Evolutionary conservation across 768 basidiomycete genomes (phyloP).

Genomic region (Amanita exitialis): DNA sequence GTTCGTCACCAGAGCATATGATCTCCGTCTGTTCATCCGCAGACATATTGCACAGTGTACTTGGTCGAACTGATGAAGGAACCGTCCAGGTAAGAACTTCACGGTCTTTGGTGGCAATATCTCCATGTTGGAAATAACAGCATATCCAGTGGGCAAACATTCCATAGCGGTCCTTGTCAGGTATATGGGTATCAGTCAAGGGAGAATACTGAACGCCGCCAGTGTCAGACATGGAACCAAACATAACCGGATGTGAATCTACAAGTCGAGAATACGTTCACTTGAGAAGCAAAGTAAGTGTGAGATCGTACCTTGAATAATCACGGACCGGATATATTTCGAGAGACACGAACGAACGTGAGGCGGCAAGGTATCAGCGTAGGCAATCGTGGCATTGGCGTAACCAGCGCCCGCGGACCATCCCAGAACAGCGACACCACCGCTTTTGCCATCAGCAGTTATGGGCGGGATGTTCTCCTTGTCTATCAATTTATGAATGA

Average conservation of each 20-base stretch:
- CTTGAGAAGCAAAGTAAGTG: not conserved
- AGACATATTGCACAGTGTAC: not conserved
- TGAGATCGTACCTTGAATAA: not conserved
- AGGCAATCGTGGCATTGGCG: not conserved
- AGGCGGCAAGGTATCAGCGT: not conserved
- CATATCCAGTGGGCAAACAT: not conserved
- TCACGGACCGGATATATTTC: not conserved
- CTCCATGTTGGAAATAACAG: not conserved
- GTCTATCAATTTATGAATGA: not conserved
- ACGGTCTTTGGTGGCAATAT: not conserved
- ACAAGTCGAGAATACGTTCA: not conserved
- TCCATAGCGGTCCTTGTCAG: not conserved
- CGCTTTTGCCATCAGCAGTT: not conserved
- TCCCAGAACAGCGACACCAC: not conserved
- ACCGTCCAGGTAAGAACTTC: not conserved
- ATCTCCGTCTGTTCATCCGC: not conserved
- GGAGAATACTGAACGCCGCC: too few species aligned
- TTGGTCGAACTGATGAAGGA: not conserved
- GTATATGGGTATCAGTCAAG: not conserved
- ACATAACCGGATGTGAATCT: not conserved
- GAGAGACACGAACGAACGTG: not conserved
- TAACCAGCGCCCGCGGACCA: not conserved
- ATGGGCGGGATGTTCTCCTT: conserved; percentile 1
- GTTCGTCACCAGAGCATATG: not conserved
- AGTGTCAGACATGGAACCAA: too few species aligned